Percentiles rank a stretch among this genome's conserved stretches.
Conservation (phyloP, 2,329 filamentous ascomycete species). For the Pseudocercospora fuligena region DNA sequence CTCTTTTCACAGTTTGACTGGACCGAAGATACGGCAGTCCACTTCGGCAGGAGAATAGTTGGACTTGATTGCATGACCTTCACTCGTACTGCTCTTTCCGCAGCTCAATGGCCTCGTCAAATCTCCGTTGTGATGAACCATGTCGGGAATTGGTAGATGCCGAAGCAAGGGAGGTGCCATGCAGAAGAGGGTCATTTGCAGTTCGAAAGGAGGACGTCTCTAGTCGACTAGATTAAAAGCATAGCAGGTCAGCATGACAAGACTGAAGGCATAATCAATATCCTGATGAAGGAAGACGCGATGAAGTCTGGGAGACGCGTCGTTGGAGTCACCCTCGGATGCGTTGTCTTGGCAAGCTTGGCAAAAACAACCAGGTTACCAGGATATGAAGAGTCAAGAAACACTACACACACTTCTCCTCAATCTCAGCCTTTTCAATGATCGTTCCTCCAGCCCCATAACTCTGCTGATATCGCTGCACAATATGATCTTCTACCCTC, state of each 20-base stretch:
- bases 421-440: not conserved
- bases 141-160: too few species aligned
- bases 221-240: too few species aligned
- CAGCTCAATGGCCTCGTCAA: not conserved
- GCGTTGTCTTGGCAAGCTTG: not conserved
- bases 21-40: too few species aligned
- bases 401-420: not conserved
- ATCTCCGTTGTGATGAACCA: too few species aligned
- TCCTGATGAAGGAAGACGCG: not conserved
- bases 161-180: not conserved
- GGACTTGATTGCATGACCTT: not conserved
- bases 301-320: not conserved
- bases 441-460: not conserved
- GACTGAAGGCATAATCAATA: not conserved
- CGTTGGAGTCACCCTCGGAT: too few species aligned
- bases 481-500: constrained; percentile 1
- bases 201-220: too few species aligned
- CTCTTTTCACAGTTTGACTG: not conserved
- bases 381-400: too few species aligned
- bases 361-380: not conserved
- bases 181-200: too few species aligned
- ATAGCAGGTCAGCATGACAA: too few species aligned
- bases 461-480: not conserved
- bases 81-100: not conserved
- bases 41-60: not conserved